A percentile compares a stretch with the other conserved stretches of the same genome.
Evolutionary conservation across 495 filamentous ascomycete genomes (phyloP).

Genomic region (Aspergillus carlsbadensis): DNA sequence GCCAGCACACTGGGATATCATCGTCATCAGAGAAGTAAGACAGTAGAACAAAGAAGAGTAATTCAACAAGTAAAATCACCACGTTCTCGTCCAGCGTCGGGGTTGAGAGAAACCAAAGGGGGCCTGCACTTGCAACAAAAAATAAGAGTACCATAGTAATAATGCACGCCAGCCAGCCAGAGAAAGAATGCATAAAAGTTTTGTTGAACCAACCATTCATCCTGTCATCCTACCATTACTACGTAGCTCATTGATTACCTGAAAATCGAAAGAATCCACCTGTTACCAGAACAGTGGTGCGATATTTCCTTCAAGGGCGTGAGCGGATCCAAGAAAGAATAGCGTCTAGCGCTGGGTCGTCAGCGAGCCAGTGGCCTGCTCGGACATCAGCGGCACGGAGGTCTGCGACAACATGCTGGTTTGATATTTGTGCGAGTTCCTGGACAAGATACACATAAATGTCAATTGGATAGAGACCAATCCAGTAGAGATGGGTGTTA

Average conservation of each 20-base stretch:
- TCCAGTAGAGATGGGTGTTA: background rate
- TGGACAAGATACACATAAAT: constrained; percentile 25
- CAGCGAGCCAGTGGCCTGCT: constrained; percentile 71
- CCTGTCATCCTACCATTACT: constrained; percentile 6
- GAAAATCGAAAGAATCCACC: background rate
- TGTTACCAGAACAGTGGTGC: too few relatives aligned
- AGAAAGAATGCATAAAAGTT: constrained; percentile 7
- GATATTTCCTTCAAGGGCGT: constrained; percentile 24
- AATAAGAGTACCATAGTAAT: background rate
- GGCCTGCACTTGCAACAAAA: constrained; percentile 18
- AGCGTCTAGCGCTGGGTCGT: constrained; percentile 58
- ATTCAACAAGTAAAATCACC: background rate
- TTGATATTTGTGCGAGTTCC: constrained; percentile 68
- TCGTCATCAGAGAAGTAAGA: constrained; percentile 18
- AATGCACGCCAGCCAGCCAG: constrained; percentile 14
- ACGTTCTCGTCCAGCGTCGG: constrained; percentile 6
- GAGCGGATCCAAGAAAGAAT: constrained; percentile 47
- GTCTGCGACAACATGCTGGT: constrained; percentile 63
- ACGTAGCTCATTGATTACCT: background rate
- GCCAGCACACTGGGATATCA: constrained; percentile 23
- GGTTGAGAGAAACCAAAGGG: constrained; percentile 10
- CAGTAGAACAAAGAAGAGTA: background rate
- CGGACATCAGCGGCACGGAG: constrained; percentile 62
- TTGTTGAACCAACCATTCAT: constrained; percentile 11
- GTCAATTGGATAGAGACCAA: too few relatives aligned